phyloP scores from a whole-genome alignment of 2,329 filamentous ascomycete genomes.

The Aspergillus pseudoterreus region DNA sequence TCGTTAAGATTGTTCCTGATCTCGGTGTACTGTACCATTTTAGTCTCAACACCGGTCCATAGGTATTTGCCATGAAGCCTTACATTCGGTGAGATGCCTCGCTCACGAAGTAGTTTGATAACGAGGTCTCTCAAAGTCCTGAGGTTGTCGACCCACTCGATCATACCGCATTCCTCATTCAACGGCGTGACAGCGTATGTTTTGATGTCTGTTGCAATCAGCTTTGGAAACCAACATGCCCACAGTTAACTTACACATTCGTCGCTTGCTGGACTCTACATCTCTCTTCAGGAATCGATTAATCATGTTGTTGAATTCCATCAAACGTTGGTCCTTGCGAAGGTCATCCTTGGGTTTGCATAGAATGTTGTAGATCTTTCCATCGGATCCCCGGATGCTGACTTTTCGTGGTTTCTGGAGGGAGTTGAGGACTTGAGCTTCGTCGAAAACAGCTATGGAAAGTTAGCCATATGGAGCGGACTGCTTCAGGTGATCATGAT shows the following conservation, averaged over 20 bases:
- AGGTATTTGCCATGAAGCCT: constrained; percentile 8
- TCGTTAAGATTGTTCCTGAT: constrained; percentile 61
- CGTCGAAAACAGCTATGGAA: constrained; percentile 65
- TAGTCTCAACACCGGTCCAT: not conserved
- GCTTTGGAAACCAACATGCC: constrained; percentile 1
- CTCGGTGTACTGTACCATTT: constrained; percentile 58
- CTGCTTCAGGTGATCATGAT: not conserved
- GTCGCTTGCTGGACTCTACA: constrained; percentile 81
- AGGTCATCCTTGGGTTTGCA: constrained; percentile 99
- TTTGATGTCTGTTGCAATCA: constrained; percentile 62
- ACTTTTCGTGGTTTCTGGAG: constrained; percentile 89
- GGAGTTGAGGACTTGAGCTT: constrained; percentile 85
- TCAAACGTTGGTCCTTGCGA: constrained; percentile 92
- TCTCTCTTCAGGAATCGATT: constrained; percentile 91
- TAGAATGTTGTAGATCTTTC: constrained; percentile 80
- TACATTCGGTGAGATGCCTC: constrained; percentile 58
- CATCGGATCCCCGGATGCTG: constrained; percentile 83
- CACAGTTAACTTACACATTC: constrained; percentile 56
- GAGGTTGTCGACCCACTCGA: constrained; percentile 97
- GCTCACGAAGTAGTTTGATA: constrained; percentile 70
- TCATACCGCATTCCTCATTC: constrained; percentile 95
- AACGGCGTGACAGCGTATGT: constrained; percentile 96
- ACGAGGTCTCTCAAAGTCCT: constrained; percentile 92
- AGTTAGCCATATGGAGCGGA: constrained; percentile 13
- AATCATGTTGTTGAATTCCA: constrained; percentile 99